Base-by-base conservation (phyloP, 129 eudicot genomes). In the Dittrichia graveolens region DNA sequence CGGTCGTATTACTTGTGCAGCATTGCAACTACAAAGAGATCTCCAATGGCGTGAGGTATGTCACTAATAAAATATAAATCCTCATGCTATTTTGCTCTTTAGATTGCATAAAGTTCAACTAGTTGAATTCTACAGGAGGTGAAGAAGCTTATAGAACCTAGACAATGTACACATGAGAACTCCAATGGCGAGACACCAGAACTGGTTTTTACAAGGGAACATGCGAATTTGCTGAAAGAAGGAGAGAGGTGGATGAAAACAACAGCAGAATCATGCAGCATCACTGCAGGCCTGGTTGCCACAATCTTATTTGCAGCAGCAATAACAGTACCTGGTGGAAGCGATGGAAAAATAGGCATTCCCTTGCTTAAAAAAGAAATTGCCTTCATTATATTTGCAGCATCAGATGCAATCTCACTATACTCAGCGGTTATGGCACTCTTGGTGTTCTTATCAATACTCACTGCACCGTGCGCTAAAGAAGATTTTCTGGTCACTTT, bases 211-310 rank as follows among this genome's bases (percentile, higher is more conserved):
- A 31, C 64, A 8, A 58, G 13, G 41, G 40, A 31, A 8, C 64
- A 58, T 41, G n/a, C 9, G n/a, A 3, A 34, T 8, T 58, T 58
- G n/a, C n/a, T 58, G n/a, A 58, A 58, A 41, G 64, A 58, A 10
- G 64, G 64, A 8, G 64, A 58, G 10, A 10, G 4, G n/a, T 58
- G 64, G 64, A 61, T 39, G 66, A 61, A 61, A 61, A 61, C 66
- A 6, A 37, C 66, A 37, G 31, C 66, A 0, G 66, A 61, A n/a
- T 61, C 66, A 58, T 35, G 42, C 42, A 58, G 16, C 8, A 61
- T 61, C 45, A 61, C 24, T 61, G 66, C 47, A 5, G 46, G 46
- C 4, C 64, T 58, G 0, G 35, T 58, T 58, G 15, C 64, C 45
- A 61, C 47, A 39, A 61, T 61, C 0, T 45, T 61, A 10, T 61